A percentile compares a stretch with the other conserved stretches of the same genome.
phyloP scores from a whole-genome alignment of 306 rosid genomes.

The Argentina anserina region DNA sequence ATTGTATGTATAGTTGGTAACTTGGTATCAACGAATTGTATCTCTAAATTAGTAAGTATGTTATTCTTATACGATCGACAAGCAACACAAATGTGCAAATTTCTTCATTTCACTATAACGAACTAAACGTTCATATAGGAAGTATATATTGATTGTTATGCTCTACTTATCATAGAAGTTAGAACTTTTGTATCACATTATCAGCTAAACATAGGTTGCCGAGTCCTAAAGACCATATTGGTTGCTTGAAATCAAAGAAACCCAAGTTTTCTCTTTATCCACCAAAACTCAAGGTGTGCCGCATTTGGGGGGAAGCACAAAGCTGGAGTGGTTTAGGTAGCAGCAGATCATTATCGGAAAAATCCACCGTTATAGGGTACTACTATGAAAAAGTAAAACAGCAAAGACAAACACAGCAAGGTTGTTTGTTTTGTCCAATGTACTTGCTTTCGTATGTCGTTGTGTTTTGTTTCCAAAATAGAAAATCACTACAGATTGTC shows the following conservation, averaged over 20 bases:
- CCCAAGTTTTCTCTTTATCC: background rate
- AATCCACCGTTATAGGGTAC: background rate
- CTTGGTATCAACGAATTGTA: no score
- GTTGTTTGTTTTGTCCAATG: constrained; percentile 8
- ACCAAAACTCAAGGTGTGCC: constrained; percentile 1
- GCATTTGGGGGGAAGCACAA: background rate
- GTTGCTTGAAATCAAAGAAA: background rate
- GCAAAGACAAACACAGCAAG: constrained; percentile 20
- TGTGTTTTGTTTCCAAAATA: constrained; percentile 20
- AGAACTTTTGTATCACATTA: no score
- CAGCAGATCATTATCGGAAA: constrained; percentile 15
- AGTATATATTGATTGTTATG: no score
- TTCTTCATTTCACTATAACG: background rate
- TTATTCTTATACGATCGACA: background rate
- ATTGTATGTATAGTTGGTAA: no score
- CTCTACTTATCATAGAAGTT: no score
- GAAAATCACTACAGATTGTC: background rate
- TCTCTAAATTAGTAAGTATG: no score
- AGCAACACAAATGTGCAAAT: background rate
- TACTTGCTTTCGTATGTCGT: constrained; percentile 13
- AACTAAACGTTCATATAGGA: no score
- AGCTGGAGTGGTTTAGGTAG: background rate
- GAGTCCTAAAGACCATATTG: no score
- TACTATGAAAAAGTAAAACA: constrained; percentile 15
- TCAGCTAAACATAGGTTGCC: no score